Conservation (phyloP, 2,329 filamentous ascomycete genomes). For the Talaromyces sp. region DNA sequence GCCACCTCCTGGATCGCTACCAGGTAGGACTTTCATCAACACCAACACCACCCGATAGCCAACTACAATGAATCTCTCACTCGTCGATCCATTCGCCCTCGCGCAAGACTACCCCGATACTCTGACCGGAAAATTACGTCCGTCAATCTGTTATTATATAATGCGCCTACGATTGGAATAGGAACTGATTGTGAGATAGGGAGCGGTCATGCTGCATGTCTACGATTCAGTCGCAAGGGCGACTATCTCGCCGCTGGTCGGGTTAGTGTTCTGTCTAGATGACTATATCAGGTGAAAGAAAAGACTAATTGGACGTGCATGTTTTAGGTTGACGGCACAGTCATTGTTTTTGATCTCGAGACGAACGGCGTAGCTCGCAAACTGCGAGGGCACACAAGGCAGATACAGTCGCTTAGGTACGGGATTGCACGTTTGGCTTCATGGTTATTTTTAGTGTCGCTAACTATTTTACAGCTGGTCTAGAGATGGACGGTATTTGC, state of each 20-base stretch:
- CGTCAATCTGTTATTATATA: conserved; percentile 25
- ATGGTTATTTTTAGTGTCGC: neutral
- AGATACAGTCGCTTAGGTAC: conserved; percentile 80
- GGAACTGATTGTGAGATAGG: conserved; percentile 38
- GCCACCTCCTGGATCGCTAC: conserved; percentile 24
- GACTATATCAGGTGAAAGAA: neutral
- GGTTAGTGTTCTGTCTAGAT: conserved; percentile 47
- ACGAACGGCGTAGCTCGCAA: conserved; percentile 96
- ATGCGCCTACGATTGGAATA: conserved; percentile 39
- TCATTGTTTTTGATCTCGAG: conserved; percentile 95
- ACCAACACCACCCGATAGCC: neutral
- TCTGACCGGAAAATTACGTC: conserved; percentile 81
- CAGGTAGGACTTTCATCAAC: conserved; percentile 19
- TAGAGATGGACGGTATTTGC: conserved; percentile 80
- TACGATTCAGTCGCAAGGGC: conserved; percentile 89
- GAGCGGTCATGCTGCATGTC: conserved; percentile 63
- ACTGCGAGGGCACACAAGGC: conserved; percentile 85
- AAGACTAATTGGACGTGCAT: conserved; percentile 1
- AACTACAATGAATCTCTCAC: conserved; percentile 64
- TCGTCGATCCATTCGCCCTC: conserved; percentile 69
- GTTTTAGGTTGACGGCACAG: conserved; percentile 73
- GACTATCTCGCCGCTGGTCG: conserved; percentile 93
- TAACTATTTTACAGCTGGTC: conserved; percentile 67
- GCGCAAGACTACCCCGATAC: conserved; percentile 86
- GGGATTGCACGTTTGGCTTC: neutral